These are phyloP conservation scores for Elaeis oleifera DNA, from an alignment of 202 grass and related monocot species.

Conservation along the genomic window DNA sequence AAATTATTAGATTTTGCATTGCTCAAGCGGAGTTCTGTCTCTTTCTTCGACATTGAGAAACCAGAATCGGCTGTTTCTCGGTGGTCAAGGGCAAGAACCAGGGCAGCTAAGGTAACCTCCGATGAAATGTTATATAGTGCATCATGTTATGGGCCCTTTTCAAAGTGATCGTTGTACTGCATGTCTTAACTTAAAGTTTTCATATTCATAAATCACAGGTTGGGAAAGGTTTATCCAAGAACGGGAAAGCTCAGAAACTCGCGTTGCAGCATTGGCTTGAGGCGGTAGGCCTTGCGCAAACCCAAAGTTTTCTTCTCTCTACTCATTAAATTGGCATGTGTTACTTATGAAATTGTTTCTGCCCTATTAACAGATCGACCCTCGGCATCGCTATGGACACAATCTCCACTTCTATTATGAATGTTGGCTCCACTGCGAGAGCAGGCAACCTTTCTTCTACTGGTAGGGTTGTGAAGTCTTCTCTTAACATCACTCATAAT, in stretches of 20 bases:
- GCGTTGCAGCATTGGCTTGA: constrained; percentile 89
- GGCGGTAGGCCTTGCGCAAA: constrained; percentile 34
- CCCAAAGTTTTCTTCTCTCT: neutral
- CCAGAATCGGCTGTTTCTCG: constrained; percentile 54
- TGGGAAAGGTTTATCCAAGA: constrained; percentile 76
- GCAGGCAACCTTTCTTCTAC: constrained; percentile 76
- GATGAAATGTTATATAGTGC: neutral
- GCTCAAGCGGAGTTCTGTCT: constrained; percentile 72
- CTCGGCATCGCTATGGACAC: constrained; percentile 74
- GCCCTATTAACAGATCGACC: constrained; percentile 57
- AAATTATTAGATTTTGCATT: constrained; percentile 68
- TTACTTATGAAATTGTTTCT: constrained; percentile 1
- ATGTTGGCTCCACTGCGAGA: constrained; percentile 47
- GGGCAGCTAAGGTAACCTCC: constrained; percentile 57
- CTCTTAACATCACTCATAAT: no score
- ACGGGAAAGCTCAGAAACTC: constrained; percentile 80
- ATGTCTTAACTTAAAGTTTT: neutral
- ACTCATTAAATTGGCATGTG: neutral
- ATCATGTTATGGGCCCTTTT: neutral
- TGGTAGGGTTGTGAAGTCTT: constrained; percentile 28
- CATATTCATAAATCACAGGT: constrained; percentile 36
- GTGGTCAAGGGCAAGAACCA: constrained; percentile 63
- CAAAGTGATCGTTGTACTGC: neutral
- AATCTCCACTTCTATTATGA: constrained; percentile 78
- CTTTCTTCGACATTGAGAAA: constrained; percentile 69